A percentile compares a stretch with the other conserved stretches of the same genome.
phyloP scores from a whole-genome alignment of 192 early-diverging fungal genomes.

The Coemansia sp. region DNA sequence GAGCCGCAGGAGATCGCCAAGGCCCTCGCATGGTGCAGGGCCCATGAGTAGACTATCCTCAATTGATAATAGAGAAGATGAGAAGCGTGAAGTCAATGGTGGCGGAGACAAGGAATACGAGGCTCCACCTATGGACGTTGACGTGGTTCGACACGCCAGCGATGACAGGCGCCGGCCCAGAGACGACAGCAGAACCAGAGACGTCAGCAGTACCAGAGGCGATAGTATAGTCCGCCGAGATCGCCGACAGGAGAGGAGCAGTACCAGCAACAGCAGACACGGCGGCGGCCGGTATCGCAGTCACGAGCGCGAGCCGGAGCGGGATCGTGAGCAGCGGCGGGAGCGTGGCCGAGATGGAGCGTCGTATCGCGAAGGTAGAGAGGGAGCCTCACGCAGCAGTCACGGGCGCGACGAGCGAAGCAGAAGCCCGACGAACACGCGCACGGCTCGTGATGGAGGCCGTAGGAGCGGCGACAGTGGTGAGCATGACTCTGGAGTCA shows the following conservation, averaged over 20 bases:
- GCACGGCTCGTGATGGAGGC: conserved; percentile 1
- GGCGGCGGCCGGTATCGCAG: conserved; percentile 1
- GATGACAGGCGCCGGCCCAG: conserved; percentile 1
- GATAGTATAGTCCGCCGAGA: not conserved
- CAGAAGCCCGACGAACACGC: conserved; percentile 27
- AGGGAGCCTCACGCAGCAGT: conserved; percentile 7
- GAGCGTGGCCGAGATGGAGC: conserved; percentile 1
- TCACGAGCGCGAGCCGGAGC: conserved; percentile 8
- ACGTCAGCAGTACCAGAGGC: conserved; percentile 9
- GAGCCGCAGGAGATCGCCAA: conserved; percentile 14
- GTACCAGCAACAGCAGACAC: not conserved
- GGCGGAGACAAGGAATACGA: not conserved
- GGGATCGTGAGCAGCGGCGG: not conserved
- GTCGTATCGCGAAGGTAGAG: conserved; percentile 1
- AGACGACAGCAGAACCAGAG: conserved; percentile 9
- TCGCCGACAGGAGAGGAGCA: not conserved
- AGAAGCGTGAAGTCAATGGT: conserved; percentile 2
- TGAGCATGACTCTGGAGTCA: conserved; percentile 14
- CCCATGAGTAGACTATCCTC: conserved; percentile 8
- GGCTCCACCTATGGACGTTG: conserved; percentile 13
- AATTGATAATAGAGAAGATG: conserved; percentile 7
- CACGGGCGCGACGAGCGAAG: conserved; percentile 19
- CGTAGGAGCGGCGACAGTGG: not conserved
- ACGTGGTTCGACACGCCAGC: not conserved
- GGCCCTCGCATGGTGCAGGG: not conserved